A percentile compares a stretch with the other conserved stretches of the same genome.
These are phyloP conservation scores for Dentiscutata heterogama DNA, from an alignment of 371 early-diverging fungal species.

Conservation along the genomic window DNA sequence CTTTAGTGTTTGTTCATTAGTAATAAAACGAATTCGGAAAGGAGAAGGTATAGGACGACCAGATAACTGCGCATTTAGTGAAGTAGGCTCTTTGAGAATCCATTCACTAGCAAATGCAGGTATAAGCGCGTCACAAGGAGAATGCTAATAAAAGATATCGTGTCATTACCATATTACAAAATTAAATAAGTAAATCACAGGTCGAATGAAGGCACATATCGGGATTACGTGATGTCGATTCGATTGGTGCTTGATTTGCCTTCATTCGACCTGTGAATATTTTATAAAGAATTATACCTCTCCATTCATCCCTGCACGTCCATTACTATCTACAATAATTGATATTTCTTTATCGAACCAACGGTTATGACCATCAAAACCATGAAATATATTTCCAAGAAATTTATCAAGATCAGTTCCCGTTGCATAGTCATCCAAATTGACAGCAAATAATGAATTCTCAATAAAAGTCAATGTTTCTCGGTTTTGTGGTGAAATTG, in stretches of 20 bases:
- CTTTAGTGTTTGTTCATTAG: slow-evolving; percentile 58
- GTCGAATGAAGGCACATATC: too few species aligned
- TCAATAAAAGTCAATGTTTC: slow-evolving; percentile 66
- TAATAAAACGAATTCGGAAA: slow-evolving; percentile 62
- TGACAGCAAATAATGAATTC: slow-evolving; percentile 77
- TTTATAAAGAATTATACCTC: slow-evolving; percentile 59
- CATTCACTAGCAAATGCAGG: slow-evolving; percentile 73
- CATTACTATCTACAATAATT: slow-evolving; percentile 75
- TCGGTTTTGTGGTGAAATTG: slow-evolving; percentile 63
- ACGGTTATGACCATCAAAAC: slow-evolving; percentile 79
- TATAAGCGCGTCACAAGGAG: slow-evolving; percentile 78
- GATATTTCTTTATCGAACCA: slow-evolving; percentile 92
- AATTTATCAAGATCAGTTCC: slow-evolving; percentile 53
- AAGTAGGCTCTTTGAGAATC: slow-evolving; percentile 61
- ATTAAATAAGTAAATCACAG: neutral
- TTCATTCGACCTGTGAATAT: too few species aligned
- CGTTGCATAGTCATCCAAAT: slow-evolving; percentile 75
- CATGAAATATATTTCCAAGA: slow-evolving; percentile 66
- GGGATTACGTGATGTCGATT: too few species aligned
- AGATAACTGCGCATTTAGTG: slow-evolving; percentile 48
- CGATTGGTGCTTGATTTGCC: too few species aligned
- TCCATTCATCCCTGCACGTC: slow-evolving; percentile 77
- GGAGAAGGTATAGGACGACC: slow-evolving; percentile 48
- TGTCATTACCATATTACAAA: neutral
- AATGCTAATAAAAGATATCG: slow-evolving; percentile 64